Evolutionary conservation across 345 rosid species (phyloP).

Genomic region (Lepidium didymum): DNA sequence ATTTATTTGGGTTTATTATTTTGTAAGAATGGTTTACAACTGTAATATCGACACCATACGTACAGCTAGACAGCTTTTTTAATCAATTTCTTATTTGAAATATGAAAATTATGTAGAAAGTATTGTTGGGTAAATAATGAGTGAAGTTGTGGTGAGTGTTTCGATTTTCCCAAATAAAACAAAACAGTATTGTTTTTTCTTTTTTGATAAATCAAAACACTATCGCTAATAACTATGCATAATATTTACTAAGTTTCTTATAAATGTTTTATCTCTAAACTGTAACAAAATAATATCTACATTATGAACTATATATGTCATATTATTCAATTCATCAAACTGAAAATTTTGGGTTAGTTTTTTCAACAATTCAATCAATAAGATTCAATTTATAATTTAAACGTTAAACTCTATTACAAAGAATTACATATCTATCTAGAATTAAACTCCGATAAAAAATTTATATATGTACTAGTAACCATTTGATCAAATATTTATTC

Average conservation of each 20-base stretch:
- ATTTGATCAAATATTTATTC: no score
- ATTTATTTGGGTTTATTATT: not conserved
- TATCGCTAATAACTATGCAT: no score
- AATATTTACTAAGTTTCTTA: not conserved
- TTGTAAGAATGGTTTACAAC: slow-evolving; percentile 23
- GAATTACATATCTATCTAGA: no score
- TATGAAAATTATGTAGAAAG: not conserved
- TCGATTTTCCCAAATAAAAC: not conserved
- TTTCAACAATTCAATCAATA: no score
- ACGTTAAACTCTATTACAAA: no score
- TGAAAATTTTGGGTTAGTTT: not conserved
- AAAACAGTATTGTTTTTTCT: not conserved
- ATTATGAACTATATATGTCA: not conserved
- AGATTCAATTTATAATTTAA: no score
- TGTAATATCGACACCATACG: slow-evolving; percentile 18
- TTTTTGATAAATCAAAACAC: no score
- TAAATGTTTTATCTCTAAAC: not conserved
- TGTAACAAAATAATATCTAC: not conserved
- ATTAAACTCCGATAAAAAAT: no score
- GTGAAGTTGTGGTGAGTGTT: not conserved
- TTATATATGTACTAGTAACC: no score
- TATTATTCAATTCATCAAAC: not conserved
- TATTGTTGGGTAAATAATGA: not conserved
- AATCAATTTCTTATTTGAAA: not conserved
- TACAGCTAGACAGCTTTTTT: slow-evolving; percentile 21